Percentiles rank a stretch among this genome's conserved stretches.
phyloP scores from a whole-genome alignment of 2,329 filamentous ascomycete species.

The Annulohypoxylon truncatum region DNA sequence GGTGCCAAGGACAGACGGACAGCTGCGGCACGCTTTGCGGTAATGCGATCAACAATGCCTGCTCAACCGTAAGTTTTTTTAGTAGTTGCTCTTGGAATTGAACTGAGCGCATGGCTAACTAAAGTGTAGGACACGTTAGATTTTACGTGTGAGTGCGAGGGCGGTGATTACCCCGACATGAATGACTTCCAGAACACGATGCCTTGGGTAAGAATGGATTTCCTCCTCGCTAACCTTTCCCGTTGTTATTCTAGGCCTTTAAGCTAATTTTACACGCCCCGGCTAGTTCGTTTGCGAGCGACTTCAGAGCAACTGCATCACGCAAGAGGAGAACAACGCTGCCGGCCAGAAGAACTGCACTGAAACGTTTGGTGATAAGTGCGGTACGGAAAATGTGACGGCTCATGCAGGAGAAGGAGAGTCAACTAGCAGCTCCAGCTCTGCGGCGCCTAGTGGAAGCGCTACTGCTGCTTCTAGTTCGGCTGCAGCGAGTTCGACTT shows the following conservation, averaged over 20 bases:
- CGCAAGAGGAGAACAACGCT: constrained; percentile 55
- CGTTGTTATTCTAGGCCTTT: not conserved
- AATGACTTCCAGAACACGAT: constrained; percentile 66
- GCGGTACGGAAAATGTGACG: constrained; percentile 58
- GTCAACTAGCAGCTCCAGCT: constrained; percentile 46
- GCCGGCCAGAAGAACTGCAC: constrained; percentile 62
- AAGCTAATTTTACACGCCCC: constrained; percentile 19
- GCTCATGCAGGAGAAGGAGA: constrained; percentile 50
- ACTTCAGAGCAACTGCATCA: constrained; percentile 62
- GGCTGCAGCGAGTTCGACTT: constrained; percentile 38
- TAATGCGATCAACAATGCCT: constrained; percentile 56
- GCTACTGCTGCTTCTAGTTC: constrained; percentile 42
- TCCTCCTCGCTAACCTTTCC: not conserved
- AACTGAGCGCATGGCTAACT: constrained; percentile 22
- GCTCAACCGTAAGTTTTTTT: constrained; percentile 57
- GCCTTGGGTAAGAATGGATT: constrained; percentile 46
- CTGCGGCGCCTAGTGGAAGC: constrained; percentile 42
- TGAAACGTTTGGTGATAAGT: constrained; percentile 59
- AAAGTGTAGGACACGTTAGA: constrained; percentile 55
- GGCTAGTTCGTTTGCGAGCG: constrained; percentile 63
- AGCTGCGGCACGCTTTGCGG: constrained; percentile 63
- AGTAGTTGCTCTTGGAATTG: not conserved
- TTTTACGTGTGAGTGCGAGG: constrained; percentile 63
- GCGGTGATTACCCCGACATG: constrained; percentile 62
- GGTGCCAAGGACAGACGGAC: constrained; percentile 65